A percentile compares a stretch with the other conserved stretches of the same genome.
Evolutionary conservation across 2,329 filamentous ascomycete genomes (phyloP).

Genomic region (Venturia nashicola): DNA sequence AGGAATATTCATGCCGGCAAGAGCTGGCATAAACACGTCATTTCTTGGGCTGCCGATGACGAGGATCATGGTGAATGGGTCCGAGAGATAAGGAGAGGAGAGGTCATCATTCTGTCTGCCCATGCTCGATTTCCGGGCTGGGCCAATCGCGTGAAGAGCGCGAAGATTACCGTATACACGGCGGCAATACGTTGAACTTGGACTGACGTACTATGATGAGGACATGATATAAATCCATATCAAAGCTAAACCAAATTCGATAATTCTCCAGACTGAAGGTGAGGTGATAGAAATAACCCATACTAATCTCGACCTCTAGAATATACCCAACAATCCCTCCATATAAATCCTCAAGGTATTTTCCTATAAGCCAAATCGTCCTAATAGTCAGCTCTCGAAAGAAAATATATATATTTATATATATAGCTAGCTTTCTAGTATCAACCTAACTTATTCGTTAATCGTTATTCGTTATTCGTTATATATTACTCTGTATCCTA

Average conservation of each 20-base stretch:
- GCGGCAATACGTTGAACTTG: background rate
- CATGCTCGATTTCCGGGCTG: constrained; percentile 5
- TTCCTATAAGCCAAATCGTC: no score
- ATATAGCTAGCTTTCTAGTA: no score
- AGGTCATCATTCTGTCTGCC: background rate
- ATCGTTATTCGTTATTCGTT: no score
- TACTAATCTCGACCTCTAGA: no score
- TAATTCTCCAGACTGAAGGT: no score
- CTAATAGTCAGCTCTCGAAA: no score
- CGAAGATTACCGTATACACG: constrained; percentile 1
- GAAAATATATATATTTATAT: no score
- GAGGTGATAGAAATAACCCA: no score
- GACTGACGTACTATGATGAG: background rate
- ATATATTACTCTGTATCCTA: no score
- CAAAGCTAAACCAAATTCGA: background rate
- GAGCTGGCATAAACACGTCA: background rate
- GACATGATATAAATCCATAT: background rate
- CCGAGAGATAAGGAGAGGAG: background rate
- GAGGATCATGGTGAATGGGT: constrained; percentile 1
- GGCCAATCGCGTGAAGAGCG: background rate
- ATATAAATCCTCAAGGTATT: no score
- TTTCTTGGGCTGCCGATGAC: background rate
- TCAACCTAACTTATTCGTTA: no score
- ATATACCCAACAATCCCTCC: no score
- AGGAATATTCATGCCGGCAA: background rate